These are phyloP conservation scores for Sanghuangporus baumii DNA, from an alignment of 1,284 basidiomycete genomes.

Conservation along the genomic window DNA sequence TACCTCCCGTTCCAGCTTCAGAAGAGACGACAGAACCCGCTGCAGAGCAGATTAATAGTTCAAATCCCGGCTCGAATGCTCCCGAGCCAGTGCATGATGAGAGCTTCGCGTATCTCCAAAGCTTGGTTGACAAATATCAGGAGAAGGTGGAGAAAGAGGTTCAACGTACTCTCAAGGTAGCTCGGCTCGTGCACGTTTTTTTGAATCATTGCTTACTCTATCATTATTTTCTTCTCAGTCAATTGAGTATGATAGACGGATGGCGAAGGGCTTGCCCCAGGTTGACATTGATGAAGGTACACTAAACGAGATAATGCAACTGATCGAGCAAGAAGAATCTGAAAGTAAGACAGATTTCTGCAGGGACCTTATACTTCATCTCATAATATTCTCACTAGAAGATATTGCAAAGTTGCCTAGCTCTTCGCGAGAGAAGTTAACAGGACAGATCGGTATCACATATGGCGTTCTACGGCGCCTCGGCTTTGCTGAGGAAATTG, in stretches of 20 bases:
- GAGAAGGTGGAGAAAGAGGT: conserved; percentile 91
- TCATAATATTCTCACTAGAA: neutral
- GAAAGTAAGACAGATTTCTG: conserved; percentile 30
- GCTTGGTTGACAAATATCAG: conserved; percentile 75
- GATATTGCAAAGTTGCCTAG: neutral
- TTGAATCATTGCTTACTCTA: neutral
- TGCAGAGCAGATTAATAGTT: conserved; percentile 8
- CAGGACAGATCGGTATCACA: conserved; percentile 69
- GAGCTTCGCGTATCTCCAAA: conserved; percentile 40
- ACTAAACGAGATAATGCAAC: conserved; percentile 54
- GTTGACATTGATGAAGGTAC: conserved; percentile 62
- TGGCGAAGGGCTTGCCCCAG: conserved; percentile 59
- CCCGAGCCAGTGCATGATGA: conserved; percentile 19
- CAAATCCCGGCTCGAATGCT: conserved; percentile 22
- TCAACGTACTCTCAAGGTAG: conserved; percentile 55
- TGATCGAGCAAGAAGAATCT: conserved; percentile 36
- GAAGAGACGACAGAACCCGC: conserved; percentile 21
- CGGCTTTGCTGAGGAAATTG: conserved; percentile 71
- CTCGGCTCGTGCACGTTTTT: neutral
- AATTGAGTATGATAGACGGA: conserved; percentile 81
- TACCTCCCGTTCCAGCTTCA: conserved; percentile 26
- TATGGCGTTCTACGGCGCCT: conserved; percentile 81
- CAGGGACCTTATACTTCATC: neutral
- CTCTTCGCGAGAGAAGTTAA: conserved; percentile 55
- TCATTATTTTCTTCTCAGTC: conserved; percentile 41